Percentiles rank a stretch among this genome's conserved stretches.
Evolutionary conservation across 768 basidiomycete genomes (phyloP).

Genomic region (Strobilomyces confusus): DNA sequence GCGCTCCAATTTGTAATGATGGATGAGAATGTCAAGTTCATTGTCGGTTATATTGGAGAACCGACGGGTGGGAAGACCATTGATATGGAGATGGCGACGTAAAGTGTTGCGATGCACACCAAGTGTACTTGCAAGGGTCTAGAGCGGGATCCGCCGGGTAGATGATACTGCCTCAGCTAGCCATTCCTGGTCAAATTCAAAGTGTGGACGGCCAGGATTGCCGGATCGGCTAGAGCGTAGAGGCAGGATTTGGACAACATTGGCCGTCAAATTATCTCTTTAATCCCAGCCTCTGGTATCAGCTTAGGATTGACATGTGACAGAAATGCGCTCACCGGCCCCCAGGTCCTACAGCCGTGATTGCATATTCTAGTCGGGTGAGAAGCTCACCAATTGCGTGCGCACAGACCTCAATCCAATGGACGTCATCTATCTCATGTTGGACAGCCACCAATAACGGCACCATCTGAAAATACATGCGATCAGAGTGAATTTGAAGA

Average conservation of each 20-base stretch:
- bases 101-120: not conserved
- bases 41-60: not conserved
- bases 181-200: not conserved
- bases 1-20: constrained; percentile 6
- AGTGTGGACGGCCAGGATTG: not conserved
- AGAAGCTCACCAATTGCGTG: not conserved
- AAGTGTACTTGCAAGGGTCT: not conserved
- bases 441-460: constrained; percentile 13
- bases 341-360: not conserved
- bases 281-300: not conserved
- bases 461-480: constrained; percentile 1
- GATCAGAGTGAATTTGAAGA: constrained; percentile 17
- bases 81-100: not conserved
- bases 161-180: not conserved
- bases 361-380: not conserved
- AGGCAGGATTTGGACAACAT: not conserved
- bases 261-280: not conserved
- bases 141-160: not conserved
- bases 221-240: not conserved
- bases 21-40: not conserved
- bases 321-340: not conserved
- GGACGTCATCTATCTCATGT: not conserved
- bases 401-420: not conserved
- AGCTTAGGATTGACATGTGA: not conserved
- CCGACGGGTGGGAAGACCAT: not conserved